phyloP scores from a whole-genome alignment of 2,329 filamentous ascomycete species.

The Aspergillus uvarum region DNA sequence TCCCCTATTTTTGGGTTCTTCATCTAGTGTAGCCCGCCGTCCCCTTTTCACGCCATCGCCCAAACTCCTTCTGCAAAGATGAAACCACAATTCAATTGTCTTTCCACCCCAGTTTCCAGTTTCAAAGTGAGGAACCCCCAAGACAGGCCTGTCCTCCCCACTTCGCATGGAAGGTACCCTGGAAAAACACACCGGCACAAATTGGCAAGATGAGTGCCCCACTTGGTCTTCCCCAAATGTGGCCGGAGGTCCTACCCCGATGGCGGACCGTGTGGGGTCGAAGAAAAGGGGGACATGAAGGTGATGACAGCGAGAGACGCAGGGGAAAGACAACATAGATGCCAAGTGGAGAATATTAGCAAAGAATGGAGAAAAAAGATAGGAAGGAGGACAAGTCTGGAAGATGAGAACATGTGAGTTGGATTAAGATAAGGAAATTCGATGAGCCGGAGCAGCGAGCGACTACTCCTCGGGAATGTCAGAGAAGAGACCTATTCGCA shows the following conservation, averaged over 20 bases:
- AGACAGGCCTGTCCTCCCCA: neutral
- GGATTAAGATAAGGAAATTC: conserved; percentile 5
- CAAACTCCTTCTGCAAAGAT: neutral
- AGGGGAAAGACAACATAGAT: conserved; percentile 1
- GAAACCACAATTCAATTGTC: neutral
- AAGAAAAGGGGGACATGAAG: neutral
- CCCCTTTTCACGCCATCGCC: neutral
- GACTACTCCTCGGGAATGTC: conserved; percentile 63
- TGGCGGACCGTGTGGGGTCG: neutral
- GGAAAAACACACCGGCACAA: neutral
- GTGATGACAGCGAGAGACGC: neutral
- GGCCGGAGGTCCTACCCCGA: neutral
- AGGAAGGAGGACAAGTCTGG: neutral
- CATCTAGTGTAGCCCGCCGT: neutral
- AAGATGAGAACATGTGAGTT: conserved; percentile 3
- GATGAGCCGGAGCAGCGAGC: conserved; percentile 16
- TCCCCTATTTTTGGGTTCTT: neutral
- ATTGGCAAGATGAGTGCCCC: neutral
- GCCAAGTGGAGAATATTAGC: conserved; percentile 10
- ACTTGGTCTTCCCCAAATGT: neutral
- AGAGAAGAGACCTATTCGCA: conserved; percentile 73
- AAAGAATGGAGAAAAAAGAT: conserved; percentile 5
- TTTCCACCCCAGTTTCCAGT: neutral
- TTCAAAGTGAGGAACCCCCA: neutral
- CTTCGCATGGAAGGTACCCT: neutral